Percentiles rank a stretch among this genome's conserved stretches.
phyloP scores from a whole-genome alignment of 805 yeast genomes.

The Cyberlindnera amylophila region DNA sequence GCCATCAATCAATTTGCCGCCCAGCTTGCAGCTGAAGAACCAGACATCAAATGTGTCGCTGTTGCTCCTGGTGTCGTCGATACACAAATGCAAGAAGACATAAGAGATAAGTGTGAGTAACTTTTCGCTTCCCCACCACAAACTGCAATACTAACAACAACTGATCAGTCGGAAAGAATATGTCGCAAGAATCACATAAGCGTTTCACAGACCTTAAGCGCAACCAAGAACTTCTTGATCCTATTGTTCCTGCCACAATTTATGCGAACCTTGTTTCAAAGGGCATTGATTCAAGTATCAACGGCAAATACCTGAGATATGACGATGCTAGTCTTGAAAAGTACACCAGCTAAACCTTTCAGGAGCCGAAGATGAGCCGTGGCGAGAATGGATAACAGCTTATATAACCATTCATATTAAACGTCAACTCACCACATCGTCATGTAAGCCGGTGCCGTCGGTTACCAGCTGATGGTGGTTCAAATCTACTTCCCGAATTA shows the following conservation, averaged over 20 bases:
- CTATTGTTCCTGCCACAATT: constrained; percentile 68
- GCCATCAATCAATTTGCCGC: constrained; percentile 76
- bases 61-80: constrained; percentile 96
- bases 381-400: too few species aligned
- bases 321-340: constrained; percentile 35
- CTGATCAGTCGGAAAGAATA: constrained; percentile 39
- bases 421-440: too few species aligned
- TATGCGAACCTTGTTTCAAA: constrained; percentile 61
- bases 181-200: constrained; percentile 57
- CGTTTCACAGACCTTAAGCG: constrained; percentile 63
- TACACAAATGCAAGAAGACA: constrained; percentile 81
- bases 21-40: constrained; percentile 67
- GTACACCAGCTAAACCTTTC: constrained; percentile 4
- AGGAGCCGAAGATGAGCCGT: too few species aligned
- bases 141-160: constrained; percentile 1
- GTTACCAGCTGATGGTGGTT: too few species aligned
- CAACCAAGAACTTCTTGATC: constrained; percentile 55
- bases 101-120: constrained; percentile 50
- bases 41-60: constrained; percentile 54
- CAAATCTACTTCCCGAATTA: too few species aligned
- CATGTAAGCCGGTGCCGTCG: too few species aligned
- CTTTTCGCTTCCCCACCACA: neutral
- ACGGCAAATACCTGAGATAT: constrained; percentile 68
- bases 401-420: too few species aligned
- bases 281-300: constrained; percentile 53